phyloP scores from a whole-genome alignment of 495 filamentous ascomycete genomes.

The Podospora appendiculata region DNA sequence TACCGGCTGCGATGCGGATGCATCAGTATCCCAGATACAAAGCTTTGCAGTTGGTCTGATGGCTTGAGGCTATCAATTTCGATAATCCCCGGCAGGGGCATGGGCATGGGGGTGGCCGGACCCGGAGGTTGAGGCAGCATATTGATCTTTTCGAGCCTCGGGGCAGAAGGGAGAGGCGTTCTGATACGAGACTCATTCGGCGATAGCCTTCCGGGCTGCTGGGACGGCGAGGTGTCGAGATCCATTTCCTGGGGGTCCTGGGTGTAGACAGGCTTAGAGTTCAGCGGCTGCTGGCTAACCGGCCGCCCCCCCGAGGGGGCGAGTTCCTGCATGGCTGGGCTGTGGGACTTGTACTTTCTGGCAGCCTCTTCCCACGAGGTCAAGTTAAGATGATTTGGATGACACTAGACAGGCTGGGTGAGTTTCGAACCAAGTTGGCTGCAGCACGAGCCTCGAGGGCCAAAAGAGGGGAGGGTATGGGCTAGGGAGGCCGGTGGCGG shows the following conservation, averaged over 20 bases:
- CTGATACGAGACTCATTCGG: conserved; percentile 36
- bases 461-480: too few species aligned
- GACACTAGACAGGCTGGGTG: conserved; percentile 28
- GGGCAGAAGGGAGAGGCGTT: conserved; percentile 39
- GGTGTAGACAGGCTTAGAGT: conserved; percentile 23
- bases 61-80: conserved; percentile 22
- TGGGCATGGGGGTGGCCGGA: conserved; percentile 28
- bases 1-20: conserved; percentile 37
- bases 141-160: conserved; percentile 29
- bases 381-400: conserved; percentile 43
- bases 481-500: too few species aligned
- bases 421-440: background rate
- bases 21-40: conserved; percentile 30
- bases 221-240: conserved; percentile 20
- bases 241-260: conserved; percentile 36
- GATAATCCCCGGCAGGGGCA: conserved; percentile 24
- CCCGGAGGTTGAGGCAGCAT: conserved; percentile 35
- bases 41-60: conserved; percentile 28
- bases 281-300: conserved; percentile 33
- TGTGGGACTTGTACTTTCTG: conserved; percentile 33
- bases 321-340: conserved; percentile 30
- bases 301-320: conserved; percentile 27
- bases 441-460: background rate
- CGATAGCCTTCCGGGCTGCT: conserved; percentile 21
- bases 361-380: conserved; percentile 42